Evolutionary conservation across 2,329 filamentous ascomycete genomes (phyloP).

Genomic region (Alternaria triticimaculans): DNA sequence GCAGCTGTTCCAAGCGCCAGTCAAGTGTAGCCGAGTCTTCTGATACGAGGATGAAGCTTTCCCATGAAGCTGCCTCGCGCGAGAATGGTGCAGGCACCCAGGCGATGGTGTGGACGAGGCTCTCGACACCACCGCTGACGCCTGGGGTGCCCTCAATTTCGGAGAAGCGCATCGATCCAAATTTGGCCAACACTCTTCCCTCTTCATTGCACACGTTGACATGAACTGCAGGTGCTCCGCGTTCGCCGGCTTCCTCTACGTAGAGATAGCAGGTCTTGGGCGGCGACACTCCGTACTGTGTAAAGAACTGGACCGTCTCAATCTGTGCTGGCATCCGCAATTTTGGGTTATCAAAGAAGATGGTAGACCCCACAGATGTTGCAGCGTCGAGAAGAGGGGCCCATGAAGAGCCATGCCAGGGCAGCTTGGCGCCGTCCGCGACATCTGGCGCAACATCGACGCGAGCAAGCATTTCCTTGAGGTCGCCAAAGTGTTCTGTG

Average conservation of each 20-base stretch:
- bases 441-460: constrained; percentile 48
- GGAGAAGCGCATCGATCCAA: neutral
- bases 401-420: neutral
- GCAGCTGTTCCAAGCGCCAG: neutral
- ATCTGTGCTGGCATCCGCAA: neutral
- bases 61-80: neutral
- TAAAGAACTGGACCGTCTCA: neutral
- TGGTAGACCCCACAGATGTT: neutral
- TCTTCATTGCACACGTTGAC: neutral
- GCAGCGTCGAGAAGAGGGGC: neutral
- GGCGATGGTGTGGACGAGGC: neutral
- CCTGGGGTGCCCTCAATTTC: neutral
- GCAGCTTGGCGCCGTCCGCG: neutral
- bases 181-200: neutral
- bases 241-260: neutral
- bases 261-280: neutral
- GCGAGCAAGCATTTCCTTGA: constrained; percentile 48
- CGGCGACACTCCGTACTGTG: neutral
- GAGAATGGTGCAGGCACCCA: neutral
- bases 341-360: neutral
- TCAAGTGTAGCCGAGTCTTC: neutral
- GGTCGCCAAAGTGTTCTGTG: constrained; percentile 47
- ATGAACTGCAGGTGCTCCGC: neutral
- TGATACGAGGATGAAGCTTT: neutral
- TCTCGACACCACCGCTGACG: neutral